Evolutionary conservation across 805 yeast genomes (phyloP).

Genomic region (Isabelozyma rhagii): DNA sequence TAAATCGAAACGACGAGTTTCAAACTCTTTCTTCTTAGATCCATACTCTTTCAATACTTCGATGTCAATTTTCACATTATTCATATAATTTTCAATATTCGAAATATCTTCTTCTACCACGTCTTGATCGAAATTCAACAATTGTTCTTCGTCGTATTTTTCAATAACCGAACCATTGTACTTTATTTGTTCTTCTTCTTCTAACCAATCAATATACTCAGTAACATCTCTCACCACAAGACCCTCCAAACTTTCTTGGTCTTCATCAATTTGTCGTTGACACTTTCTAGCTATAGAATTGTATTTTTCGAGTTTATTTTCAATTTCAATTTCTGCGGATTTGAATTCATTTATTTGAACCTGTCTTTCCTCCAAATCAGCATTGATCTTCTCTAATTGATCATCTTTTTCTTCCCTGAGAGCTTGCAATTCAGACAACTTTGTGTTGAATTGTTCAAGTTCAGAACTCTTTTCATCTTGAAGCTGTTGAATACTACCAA

Average conservation of each 20-base stretch:
- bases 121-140: conserved; percentile 46
- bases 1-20: conserved; percentile 59
- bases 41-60: conserved; percentile 79
- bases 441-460: conserved; percentile 26
- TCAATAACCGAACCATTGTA: conserved; percentile 38
- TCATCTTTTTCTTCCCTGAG: conserved; percentile 38
- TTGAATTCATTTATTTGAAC: conserved; percentile 53
- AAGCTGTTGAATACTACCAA: conserved; percentile 15
- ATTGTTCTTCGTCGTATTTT: conserved; percentile 49
- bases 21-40: conserved; percentile 59
- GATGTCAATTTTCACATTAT: conserved; percentile 60
- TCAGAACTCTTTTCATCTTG: conserved; percentile 24
- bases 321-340: conserved; percentile 64
- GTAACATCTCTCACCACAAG: conserved; percentile 55
- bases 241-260: conserved; percentile 38
- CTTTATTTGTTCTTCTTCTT: conserved; percentile 31
- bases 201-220: conserved; percentile 50
- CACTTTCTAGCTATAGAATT: conserved; percentile 35
- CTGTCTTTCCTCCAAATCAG: conserved; percentile 33
- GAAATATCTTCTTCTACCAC: conserved; percentile 49
- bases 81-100: conserved; percentile 53
- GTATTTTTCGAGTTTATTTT: conserved; percentile 59
- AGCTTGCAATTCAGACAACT: conserved; percentile 28
- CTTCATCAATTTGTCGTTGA: conserved; percentile 35
- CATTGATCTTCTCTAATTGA: conserved; percentile 32